Percentiles rank a stretch among this genome's conserved stretches.
phyloP scores from a whole-genome alignment of 179 eudicot genomes.

The Beta corolliflora region DNA sequence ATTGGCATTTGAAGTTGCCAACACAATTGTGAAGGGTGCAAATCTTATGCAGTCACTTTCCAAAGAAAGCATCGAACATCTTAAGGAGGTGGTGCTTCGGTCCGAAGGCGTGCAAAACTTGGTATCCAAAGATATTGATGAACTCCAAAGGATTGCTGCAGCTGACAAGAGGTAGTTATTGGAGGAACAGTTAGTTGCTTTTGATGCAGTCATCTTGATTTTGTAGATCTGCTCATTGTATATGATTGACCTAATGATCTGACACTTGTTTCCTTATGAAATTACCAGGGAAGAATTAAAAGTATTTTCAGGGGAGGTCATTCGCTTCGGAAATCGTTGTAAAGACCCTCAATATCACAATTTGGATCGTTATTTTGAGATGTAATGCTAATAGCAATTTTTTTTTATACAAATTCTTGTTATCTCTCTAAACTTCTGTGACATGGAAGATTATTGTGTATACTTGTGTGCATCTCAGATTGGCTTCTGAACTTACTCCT shows the following conservation, averaged over 20 bases:
- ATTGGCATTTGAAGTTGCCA: slow-evolving; percentile 94
- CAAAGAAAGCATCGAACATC: slow-evolving; percentile 67
- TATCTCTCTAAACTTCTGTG: slow-evolving; percentile 10
- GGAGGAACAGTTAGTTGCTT: slow-evolving; percentile 12
- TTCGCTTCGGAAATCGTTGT: slow-evolving; percentile 97
- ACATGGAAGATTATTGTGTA: slow-evolving; percentile 8
- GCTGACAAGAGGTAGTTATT: slow-evolving; percentile 79
- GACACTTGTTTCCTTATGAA: slow-evolving; percentile 16
- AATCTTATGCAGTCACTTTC: slow-evolving; percentile 94
- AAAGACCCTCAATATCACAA: slow-evolving; percentile 99
- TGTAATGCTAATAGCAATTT: slow-evolving; percentile 46
- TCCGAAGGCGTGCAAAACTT: slow-evolving; percentile 86
- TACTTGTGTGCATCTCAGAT: slow-evolving; percentile 40
- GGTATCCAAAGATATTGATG: slow-evolving; percentile 75
- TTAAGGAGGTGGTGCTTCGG: slow-evolving; percentile 85
- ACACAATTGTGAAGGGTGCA: slow-evolving; percentile 91
- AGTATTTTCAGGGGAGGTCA: slow-evolving; percentile 88
- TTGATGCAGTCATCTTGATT: not conserved
- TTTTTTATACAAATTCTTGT: not conserved
- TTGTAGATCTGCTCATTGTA: not conserved
- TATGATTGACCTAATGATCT: not conserved
- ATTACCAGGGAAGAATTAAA: slow-evolving; percentile 81
- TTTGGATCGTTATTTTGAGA: slow-evolving; percentile 96
- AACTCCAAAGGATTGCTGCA: slow-evolving; percentile 88
- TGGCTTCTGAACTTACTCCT: slow-evolving; percentile 73